Evolutionary conservation across 768 basidiomycete genomes (phyloP).

Genomic region (Russula olivacea): DNA sequence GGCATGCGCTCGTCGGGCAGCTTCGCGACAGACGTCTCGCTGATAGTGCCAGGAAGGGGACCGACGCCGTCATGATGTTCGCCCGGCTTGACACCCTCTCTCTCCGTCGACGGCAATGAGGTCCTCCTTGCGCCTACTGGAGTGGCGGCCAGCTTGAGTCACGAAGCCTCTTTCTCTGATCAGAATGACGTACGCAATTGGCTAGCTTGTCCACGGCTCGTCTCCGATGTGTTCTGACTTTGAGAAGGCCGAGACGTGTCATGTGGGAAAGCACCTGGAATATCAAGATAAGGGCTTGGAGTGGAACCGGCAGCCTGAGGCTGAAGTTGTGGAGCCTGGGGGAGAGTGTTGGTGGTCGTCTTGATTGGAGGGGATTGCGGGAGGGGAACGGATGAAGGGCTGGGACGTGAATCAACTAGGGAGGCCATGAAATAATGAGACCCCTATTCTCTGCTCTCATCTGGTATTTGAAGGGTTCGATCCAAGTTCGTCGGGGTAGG

Average conservation of each 20-base stretch:
- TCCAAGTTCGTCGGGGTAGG: neutral
- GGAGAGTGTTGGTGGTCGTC: slow-evolving; percentile 16
- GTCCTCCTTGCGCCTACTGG: slow-evolving; percentile 1
- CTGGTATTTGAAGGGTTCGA: slow-evolving; percentile 16
- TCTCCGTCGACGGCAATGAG: slow-evolving; percentile 36
- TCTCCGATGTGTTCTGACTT: neutral
- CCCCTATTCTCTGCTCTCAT: slow-evolving; percentile 13
- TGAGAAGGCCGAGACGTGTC: neutral
- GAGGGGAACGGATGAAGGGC: neutral
- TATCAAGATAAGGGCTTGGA: slow-evolving; percentile 10
- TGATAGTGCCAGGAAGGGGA: slow-evolving; percentile 42
- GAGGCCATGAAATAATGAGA: slow-evolving; percentile 8
- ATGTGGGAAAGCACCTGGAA: slow-evolving; percentile 19
- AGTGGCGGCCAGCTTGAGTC: neutral
- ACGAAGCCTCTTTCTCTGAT: neutral
- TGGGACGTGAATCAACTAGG: slow-evolving; percentile 2
- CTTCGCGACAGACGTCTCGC: slow-evolving; percentile 43
- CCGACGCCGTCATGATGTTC: slow-evolving; percentile 41
- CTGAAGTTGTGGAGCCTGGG: too few species aligned
- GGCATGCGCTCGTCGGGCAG: slow-evolving; percentile 43
- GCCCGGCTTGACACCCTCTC: slow-evolving; percentile 31
- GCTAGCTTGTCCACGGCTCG: neutral
- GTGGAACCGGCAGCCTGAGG: neutral
- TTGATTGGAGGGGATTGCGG: slow-evolving; percentile 1
- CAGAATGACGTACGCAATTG: slow-evolving; percentile 2